phyloP scores from a whole-genome alignment of 2,329 filamentous ascomycete species.

The Aureobasidium namibiae region DNA sequence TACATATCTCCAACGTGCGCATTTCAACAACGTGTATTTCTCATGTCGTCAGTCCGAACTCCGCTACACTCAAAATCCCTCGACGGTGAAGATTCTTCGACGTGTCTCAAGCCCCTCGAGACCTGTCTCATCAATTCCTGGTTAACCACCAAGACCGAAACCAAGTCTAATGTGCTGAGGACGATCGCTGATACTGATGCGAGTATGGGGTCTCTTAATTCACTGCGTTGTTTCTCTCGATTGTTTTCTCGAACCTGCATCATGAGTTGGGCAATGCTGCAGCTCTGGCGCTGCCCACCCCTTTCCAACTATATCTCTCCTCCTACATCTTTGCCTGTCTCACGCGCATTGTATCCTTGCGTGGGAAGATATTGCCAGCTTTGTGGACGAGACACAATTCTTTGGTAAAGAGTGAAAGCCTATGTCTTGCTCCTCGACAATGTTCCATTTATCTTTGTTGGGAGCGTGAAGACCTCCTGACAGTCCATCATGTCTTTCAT shows the following conservation, averaged over 20 bases:
- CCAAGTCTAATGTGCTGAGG: too few relatives aligned
- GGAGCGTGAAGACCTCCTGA: background rate
- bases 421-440: background rate
- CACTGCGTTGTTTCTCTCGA: background rate
- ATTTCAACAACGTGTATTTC: background rate
- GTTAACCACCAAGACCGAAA: too few relatives aligned
- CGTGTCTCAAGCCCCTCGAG: background rate
- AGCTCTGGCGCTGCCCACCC: background rate
- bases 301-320: background rate
- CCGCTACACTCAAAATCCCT: background rate
- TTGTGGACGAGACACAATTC: background rate
- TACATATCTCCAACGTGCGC: background rate
- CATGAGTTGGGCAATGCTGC: too few relatives aligned
- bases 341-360: too few relatives aligned
- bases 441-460: background rate
- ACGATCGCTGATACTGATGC: too few relatives aligned
- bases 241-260: background rate
- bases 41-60: background rate
- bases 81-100: background rate
- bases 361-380: background rate
- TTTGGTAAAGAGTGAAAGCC: background rate
- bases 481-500: background rate
- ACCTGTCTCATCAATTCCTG: background rate
- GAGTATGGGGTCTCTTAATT: too few relatives aligned
- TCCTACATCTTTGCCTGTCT: background rate